phyloP scores from a whole-genome alignment of 1,284 basidiomycete species.

The Veloboletus limbatus region DNA sequence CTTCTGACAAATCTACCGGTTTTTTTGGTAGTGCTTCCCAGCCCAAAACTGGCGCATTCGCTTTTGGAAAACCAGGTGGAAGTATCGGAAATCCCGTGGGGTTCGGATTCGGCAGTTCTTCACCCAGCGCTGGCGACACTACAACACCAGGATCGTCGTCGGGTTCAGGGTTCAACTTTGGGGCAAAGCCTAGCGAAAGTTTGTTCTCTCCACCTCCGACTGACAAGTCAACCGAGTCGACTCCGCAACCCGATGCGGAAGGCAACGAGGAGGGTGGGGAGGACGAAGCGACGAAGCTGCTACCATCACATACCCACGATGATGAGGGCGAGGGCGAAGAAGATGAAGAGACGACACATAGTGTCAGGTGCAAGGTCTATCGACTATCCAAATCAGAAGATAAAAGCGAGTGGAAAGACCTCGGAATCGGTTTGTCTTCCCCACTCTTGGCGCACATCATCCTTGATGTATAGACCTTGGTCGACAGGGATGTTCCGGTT shows the following conservation, averaged over 20 bases:
- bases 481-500: conserved; percentile 58
- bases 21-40: conserved; percentile 34
- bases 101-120: conserved; percentile 49
- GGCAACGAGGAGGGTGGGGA: conserved; percentile 35
- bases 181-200: conserved; percentile 24
- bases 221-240: conserved; percentile 33
- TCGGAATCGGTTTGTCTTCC: conserved; percentile 53
- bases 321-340: conserved; percentile 80
- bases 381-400: conserved; percentile 57
- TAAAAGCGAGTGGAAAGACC: conserved; percentile 53
- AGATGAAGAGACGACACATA: conserved; percentile 69
- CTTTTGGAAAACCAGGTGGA: conserved; percentile 38
- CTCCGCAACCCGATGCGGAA: conserved; percentile 36
- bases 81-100: conserved; percentile 59
- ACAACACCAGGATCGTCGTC: conserved; percentile 15
- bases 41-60: conserved; percentile 23
- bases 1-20: conserved; percentile 28
- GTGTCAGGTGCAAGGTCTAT: conserved; percentile 62
- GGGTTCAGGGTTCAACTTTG: conserved; percentile 29
- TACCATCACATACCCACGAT: conserved; percentile 50
- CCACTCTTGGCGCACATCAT: not conserved
- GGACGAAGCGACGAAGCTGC: conserved; percentile 32
- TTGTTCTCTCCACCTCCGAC: conserved; percentile 30
- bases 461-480: conserved; percentile 6
- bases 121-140: conserved; percentile 32